Evolutionary conservation across 2,329 filamentous ascomycete species (phyloP), one percentile per base, ranked within the genome.

Genomic region (Nemania bipapillata): DNA sequence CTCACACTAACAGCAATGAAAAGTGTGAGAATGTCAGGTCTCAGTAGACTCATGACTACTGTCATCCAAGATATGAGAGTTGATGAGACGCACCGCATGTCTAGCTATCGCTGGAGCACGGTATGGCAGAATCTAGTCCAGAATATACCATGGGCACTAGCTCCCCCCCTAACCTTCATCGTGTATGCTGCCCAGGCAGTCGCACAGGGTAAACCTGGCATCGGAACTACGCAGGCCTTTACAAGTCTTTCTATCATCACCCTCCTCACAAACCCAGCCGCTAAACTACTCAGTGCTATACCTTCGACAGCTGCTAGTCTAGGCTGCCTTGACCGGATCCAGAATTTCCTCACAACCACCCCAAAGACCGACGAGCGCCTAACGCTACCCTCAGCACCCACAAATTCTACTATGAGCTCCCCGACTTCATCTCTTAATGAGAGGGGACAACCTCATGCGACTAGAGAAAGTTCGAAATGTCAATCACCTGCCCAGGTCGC

Each of bases 1-100:
- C n/a, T 24, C 30, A 37, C 20, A 22, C 30, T 55, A 30, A 2
- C 30, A 22, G 30, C 30, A 20, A 55, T 55, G 52, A 55, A 37
- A 55, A 37, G 30, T 37, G 17, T 55, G 17, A 55, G 20, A 24
- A 55, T 55, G 52, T 37, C 52, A n/a, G 52, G 52, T 30, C 50
- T 53, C 50, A 53, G 17, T 32, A 32, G 28, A 32, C 15, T 53
- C 12, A 53, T 53, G 49, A 30, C 49, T 52, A 30, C 24, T 6
- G 26, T 52, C 49, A 52, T 52, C 5, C 49, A 52, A 12, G 35
- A 37, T 7, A 37, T 37, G 35, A 37, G 35, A 37, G 35, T 37
- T 37, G 35, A 37, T 37, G 35, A 37, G 35, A 37, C 35, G 35
- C 35, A 12, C 3, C 35, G 35, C 35, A 37, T 37, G 35, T 37